Evolutionary conservation across 805 yeast species (phyloP).

Genomic region (Kuraishia piskuri): DNA sequence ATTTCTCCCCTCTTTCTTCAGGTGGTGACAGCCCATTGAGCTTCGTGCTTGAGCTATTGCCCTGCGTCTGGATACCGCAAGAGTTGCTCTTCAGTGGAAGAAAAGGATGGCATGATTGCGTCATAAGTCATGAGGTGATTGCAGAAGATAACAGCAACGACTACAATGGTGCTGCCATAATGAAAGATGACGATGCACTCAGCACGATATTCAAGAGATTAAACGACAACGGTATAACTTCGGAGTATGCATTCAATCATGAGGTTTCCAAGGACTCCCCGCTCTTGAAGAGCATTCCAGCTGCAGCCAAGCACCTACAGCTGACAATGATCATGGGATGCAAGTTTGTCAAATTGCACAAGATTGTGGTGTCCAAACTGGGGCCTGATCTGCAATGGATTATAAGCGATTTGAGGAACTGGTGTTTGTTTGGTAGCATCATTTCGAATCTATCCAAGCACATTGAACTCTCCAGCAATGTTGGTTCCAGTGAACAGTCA

Average conservation of each 20-base stretch:
- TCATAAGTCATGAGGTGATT: slow-evolving; percentile 16
- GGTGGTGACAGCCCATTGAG: neutral
- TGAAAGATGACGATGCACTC: neutral
- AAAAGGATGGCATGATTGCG: slow-evolving; percentile 5
- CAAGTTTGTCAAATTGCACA: slow-evolving; percentile 4
- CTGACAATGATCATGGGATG: slow-evolving; percentile 1
- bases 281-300: neutral
- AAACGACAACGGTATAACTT: neutral
- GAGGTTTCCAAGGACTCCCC: neutral
- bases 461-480: neutral
- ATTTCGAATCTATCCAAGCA: neutral
- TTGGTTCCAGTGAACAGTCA: neutral
- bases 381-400: slow-evolving; percentile 1
- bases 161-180: slow-evolving; percentile 1
- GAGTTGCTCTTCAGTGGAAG: slow-evolving; percentile 14
- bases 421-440: neutral
- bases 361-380: slow-evolving; percentile 1
- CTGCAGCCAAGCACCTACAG: neutral
- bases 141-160: slow-evolving; percentile 13
- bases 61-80: slow-evolving; percentile 24
- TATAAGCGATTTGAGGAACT: slow-evolving; percentile 4
- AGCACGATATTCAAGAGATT: neutral
- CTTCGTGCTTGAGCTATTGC: slow-evolving; percentile 21
- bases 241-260: neutral
- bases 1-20: neutral